Percentiles rank a stretch among this genome's conserved stretches.
Conservation (phyloP, 202 grass and related monocot species). For the Musa balbisiana region DNA sequence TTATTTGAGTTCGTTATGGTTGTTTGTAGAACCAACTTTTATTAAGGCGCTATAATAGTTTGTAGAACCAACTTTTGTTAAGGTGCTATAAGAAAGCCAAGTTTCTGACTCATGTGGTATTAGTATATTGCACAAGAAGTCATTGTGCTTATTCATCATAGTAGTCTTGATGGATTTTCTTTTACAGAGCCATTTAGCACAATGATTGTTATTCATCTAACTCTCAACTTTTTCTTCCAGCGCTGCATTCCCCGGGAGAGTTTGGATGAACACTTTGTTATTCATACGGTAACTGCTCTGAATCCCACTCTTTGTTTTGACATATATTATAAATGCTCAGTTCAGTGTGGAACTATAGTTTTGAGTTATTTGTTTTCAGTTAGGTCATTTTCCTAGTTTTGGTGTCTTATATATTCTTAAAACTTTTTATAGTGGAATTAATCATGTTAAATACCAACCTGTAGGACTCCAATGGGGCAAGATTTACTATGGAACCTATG, state of each 20-base stretch:
- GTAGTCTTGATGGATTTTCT: not conserved
- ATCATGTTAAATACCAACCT: no score
- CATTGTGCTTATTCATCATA: no score
- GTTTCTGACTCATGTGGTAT: no score
- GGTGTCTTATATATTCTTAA: no score
- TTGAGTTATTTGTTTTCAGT: not conserved
- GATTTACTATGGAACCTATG: no score
- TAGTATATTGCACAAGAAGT: not conserved
- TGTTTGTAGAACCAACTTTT: not conserved
- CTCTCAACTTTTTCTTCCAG: constrained; percentile 42
- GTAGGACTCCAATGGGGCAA: no score
- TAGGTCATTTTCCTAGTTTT: no score
- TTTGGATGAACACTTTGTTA: constrained; percentile 89
- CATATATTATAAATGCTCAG: not conserved
- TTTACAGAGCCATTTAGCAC: not conserved
- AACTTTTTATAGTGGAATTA: no score
- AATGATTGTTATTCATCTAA: constrained; percentile 7
- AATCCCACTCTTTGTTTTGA: not conserved
- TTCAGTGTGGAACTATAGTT: not conserved
- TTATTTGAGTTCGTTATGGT: not conserved
- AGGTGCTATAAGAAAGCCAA: no score
- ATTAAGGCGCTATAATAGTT: no score
- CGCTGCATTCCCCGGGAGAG: constrained; percentile 82
- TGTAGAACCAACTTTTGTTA: no score
- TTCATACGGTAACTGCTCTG: constrained; percentile 71